Percentiles rank a stretch among this genome's conserved stretches.
Conservation (phyloP, 495 filamentous ascomycete species). For the Hypoxylon fragiforme region DNA sequence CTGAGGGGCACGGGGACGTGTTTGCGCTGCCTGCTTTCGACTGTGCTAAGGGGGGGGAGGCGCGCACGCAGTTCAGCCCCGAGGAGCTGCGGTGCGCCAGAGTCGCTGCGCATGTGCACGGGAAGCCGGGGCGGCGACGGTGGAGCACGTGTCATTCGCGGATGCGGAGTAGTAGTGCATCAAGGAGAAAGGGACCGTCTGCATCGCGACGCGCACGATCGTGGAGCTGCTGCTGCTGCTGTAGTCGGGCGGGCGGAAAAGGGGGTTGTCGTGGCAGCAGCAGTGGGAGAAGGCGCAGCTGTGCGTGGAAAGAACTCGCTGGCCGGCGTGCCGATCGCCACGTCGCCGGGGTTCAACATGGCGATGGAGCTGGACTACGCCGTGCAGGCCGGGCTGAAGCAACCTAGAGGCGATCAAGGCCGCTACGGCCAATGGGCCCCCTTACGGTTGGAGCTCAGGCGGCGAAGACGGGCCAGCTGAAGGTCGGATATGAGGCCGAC, state of each 20-base stretch:
- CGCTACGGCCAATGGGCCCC: conserved; percentile 54
- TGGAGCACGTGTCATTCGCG: conserved; percentile 52
- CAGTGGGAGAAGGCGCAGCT: conserved; percentile 49
- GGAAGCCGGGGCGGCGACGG: conserved; percentile 53
- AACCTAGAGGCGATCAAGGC: conserved; percentile 57
- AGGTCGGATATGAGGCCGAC: conserved; percentile 54
- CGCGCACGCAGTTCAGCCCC: conserved; percentile 51
- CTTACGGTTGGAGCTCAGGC: conserved; percentile 49
- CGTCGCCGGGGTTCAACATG: conserved; percentile 47
- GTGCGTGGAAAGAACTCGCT: conserved; percentile 39
- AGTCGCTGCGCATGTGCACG: conserved; percentile 56
- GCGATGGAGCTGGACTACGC: conserved; percentile 54
- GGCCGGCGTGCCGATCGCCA: conserved; percentile 43
- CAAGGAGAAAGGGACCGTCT: conserved; percentile 47
- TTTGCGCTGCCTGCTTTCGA: conserved; percentile 42
- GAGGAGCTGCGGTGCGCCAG: conserved; percentile 54
- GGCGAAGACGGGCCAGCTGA: conserved; percentile 52
- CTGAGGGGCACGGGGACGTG: conserved; percentile 54
- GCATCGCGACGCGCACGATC: conserved; percentile 50
- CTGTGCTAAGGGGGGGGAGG: conserved; percentile 36
- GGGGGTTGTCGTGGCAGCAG: conserved; percentile 35
- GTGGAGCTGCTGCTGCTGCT: conserved; percentile 42
- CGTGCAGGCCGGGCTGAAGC: conserved; percentile 54
- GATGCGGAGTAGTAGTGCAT: conserved; percentile 55
- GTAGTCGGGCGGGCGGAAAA: conserved; percentile 30